Evolutionary conservation across 2,329 filamentous ascomycete species (phyloP).

Genomic region (Colletotrichum paranaense): DNA sequence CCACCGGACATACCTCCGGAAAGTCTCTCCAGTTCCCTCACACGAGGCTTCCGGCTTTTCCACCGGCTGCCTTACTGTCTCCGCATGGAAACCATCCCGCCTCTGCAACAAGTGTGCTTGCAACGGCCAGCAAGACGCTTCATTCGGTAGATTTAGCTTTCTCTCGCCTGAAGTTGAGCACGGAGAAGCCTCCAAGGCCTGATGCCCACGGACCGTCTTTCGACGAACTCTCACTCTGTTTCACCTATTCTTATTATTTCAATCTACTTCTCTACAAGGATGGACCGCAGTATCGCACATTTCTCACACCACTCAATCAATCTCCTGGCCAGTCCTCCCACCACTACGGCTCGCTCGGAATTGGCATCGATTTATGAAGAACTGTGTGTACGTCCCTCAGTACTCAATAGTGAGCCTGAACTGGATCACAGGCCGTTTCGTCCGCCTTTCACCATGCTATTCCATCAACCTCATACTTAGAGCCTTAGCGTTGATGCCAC

Average conservation of each 20-base stretch:
- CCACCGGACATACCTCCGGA: not conserved
- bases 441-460: not conserved
- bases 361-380: not conserved
- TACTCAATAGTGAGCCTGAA: constrained; percentile 1
- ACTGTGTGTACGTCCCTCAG: not conserved
- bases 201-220: constrained; percentile 25
- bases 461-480: not conserved
- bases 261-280: constrained; percentile 1
- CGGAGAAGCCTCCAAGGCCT: constrained; percentile 25
- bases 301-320: not conserved
- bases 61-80: not conserved
- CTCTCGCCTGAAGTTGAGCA: constrained; percentile 22
- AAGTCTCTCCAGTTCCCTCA: not conserved
- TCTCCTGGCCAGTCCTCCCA: not conserved
- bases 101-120: constrained; percentile 24
- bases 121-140: constrained; percentile 10
- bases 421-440: constrained; percentile 9
- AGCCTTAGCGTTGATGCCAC: not conserved
- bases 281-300: not conserved
- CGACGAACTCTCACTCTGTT: constrained; percentile 29
- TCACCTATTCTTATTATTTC: constrained; percentile 23
- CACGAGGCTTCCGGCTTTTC: not conserved
- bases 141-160: not conserved
- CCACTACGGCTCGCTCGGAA: constrained; percentile 25
- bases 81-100: constrained; percentile 20